Evolutionary conservation across 2,329 filamentous ascomycete species (phyloP), one percentile per base, ranked within the genome.

Genomic region (Colletotrichum neosansevieriae): DNA sequence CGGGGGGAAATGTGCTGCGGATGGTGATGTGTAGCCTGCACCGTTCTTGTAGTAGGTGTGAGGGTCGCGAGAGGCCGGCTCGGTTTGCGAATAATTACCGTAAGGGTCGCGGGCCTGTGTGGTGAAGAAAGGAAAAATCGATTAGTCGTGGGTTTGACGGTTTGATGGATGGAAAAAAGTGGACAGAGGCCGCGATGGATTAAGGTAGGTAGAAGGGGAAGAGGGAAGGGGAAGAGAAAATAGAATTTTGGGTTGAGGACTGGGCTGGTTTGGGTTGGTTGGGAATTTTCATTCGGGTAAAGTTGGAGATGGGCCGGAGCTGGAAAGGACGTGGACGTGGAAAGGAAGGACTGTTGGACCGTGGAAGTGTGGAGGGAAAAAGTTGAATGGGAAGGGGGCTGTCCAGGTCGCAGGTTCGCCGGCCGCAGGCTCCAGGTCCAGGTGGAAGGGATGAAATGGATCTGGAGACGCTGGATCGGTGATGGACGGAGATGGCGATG

Each of bases 51-150:
- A 88, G 53, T 83, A 74, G 36, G 77, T 67, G 58, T 77, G 75
- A 65, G 76, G 79, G 49, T 83, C 75, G 62, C 60, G 77, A 70
- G 77, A 74, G 21, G 78, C 73, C 56, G 76, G 71, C 71, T 78
- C 74, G 47, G 82, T 68, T 71, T 79, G 77, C 54, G 82, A 75
- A 76, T 86, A 85, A 45, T 62, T 69, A 63, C 75, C 77, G 78
- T 87, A 87, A 36, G 82, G 76, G 72, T 88, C 86, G 75, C 82
- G 85, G 75, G 79, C 77, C 85, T 87, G 75, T 72, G 72, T 73
- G 68, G 63, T 64, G 72, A 62, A 47, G 63, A 34, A 68, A 58
- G 58, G 45, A 67, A 53, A 65, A 63, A 65, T 58, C 69, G 64
- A 70, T 62, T 63, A 66, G 36, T 58, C 7, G 69, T 68, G 38